Conservation (phyloP, 345 rosid genomes). For the Melaleuca quinquenervia region DNA sequence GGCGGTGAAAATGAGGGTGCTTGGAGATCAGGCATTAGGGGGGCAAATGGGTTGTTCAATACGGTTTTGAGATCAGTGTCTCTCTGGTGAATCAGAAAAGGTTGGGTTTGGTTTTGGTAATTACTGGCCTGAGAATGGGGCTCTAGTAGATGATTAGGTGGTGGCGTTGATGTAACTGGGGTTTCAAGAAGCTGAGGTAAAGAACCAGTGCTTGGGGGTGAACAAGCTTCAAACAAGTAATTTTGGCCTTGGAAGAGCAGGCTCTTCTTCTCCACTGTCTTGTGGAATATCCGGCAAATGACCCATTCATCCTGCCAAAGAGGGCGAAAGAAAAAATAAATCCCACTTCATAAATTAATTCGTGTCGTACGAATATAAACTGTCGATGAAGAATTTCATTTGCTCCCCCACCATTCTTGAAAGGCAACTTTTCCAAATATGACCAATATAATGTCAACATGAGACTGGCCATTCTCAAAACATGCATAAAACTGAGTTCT, state of each 20-base stretch:
- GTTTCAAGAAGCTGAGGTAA: constrained; percentile 50
- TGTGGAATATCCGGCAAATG: constrained; percentile 80
- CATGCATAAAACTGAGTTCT: background rate
- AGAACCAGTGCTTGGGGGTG: background rate
- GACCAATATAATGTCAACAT: background rate
- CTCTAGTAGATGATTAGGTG: constrained; percentile 9
- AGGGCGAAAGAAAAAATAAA: background rate
- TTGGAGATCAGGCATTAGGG: constrained; percentile 17
- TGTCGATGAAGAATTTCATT: background rate
- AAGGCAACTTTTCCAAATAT: background rate
- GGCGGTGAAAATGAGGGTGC: constrained; percentile 3
- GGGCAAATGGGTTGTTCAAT: constrained; percentile 12
- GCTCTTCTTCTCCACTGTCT: constrained; percentile 54
- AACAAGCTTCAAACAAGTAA: background rate
- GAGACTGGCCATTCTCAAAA: background rate
- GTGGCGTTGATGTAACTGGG: constrained; percentile 9
- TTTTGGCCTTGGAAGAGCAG: constrained; percentile 22
- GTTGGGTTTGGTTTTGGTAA: constrained; percentile 2
- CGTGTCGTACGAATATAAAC: background rate
- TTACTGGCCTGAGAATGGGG: constrained; percentile 12
- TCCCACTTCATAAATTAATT: background rate
- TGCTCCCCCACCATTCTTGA: background rate
- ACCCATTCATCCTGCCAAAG: constrained; percentile 92
- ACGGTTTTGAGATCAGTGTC: constrained; percentile 36
- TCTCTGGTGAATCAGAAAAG: constrained; percentile 21